phyloP scores from a whole-genome alignment of 2,329 filamentous ascomycete genomes.

The Aspergillus melleus region DNA sequence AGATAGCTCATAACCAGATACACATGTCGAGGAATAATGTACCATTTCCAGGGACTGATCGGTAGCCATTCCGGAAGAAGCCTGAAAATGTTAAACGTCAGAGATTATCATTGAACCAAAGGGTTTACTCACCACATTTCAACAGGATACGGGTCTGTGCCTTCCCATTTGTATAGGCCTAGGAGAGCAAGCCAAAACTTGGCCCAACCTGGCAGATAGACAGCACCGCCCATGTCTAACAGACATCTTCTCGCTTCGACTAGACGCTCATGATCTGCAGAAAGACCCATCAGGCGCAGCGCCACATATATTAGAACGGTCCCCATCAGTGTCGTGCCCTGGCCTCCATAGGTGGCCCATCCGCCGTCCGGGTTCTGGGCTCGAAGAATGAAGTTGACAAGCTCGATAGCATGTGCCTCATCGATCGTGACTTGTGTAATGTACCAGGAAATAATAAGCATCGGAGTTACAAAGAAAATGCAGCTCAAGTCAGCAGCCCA shows the following conservation, averaged over 20 bases:
- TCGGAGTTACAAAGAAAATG: conserved; percentile 11
- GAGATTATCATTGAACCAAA: neutral
- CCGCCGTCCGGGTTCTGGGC: neutral
- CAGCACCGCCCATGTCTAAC: neutral
- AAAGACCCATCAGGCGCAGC: neutral
- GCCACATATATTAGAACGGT: neutral
- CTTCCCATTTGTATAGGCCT: conserved; percentile 2
- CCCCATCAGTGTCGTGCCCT: neutral
- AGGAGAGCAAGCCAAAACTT: conserved; percentile 4
- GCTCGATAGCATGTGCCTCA: neutral
- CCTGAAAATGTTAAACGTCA: neutral
- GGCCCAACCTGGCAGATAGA: neutral
- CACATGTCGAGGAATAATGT: neutral
- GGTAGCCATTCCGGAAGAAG: conserved; percentile 1
- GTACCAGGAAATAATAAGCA: conserved; percentile 9
- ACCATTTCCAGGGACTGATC: conserved; percentile 1
- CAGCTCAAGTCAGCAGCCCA: conserved; percentile 9
- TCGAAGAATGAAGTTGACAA: neutral
- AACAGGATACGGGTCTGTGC: neutral
- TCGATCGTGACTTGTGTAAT: conserved; percentile 4
- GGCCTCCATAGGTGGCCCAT: neutral
- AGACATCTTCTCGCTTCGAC: neutral
- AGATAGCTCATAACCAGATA: conserved; percentile 1
- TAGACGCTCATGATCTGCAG: neutral
- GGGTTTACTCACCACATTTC: neutral